phyloP scores from a whole-genome alignment of 352 stramenopile genomes.

The Thalassiosira mediterranea region DNA sequence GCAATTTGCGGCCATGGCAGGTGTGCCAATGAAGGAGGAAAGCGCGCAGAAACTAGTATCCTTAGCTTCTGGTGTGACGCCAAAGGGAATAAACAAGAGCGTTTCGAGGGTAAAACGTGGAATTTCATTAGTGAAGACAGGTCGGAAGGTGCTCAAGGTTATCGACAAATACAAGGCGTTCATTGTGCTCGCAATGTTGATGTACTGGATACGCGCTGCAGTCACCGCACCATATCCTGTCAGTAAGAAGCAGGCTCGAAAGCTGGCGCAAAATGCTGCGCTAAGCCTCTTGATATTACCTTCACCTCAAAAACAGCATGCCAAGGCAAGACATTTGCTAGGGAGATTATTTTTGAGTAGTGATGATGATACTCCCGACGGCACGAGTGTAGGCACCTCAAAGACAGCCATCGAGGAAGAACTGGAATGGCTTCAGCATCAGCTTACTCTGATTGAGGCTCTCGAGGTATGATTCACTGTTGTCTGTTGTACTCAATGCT shows the following conservation, averaged over 20 bases:
- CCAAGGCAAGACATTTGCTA: not conserved
- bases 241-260: constrained; percentile 34
- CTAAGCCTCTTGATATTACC: constrained; percentile 14
- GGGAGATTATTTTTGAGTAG: constrained; percentile 6
- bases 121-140: constrained; percentile 53
- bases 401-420: constrained; percentile 25
- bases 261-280: constrained; percentile 25
- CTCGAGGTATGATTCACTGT: too few relatives aligned
- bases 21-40: constrained; percentile 59
- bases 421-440: constrained; percentile 33
- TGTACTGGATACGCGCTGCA: constrained; percentile 69
- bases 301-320: not conserved
- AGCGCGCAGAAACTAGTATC: constrained; percentile 48
- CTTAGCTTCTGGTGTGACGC: constrained; percentile 66
- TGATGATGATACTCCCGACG: not conserved
- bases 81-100: constrained; percentile 52
- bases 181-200: constrained; percentile 54
- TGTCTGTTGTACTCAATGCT: too few relatives aligned
- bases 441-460: constrained; percentile 42
- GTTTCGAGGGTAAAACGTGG: constrained; percentile 56
- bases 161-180: constrained; percentile 74
- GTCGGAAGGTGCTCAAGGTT: constrained; percentile 57
- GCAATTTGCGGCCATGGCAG: constrained; percentile 61
- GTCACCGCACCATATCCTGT: constrained; percentile 59
- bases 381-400: not conserved